Evolutionary conservation across 768 basidiomycete species (phyloP), one percentile per base, ranked within the genome.

Genomic region (Coprinopsis cinerea): DNA sequence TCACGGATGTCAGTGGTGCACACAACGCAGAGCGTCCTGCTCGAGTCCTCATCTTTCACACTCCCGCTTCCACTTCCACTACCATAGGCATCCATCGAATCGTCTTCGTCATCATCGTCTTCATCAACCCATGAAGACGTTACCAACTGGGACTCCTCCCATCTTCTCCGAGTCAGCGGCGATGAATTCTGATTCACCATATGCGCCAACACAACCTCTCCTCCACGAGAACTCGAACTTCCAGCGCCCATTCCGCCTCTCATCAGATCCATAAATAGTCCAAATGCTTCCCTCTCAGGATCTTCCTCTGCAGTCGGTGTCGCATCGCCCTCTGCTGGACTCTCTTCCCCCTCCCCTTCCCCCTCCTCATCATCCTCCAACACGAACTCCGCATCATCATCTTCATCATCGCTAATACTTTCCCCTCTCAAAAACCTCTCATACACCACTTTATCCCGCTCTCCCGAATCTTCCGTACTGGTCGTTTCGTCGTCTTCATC

Each of bases 1-100:
- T 85, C 79, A 43, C 87, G 68, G 23, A 74, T 67, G 49, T 83
- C 82, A n/a, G 68, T 68, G 23, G 81, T 85, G 56, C 87, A 90
- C 43, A 90, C 75, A 4, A 90, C 86, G 58, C 88, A 90, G 20
- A 60, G 49, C 24, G 49, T 65, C 63, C 50, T 62, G 53, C 25
- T 57, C 25, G 43, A 59, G 40, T 55, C 25, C n/a, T 66, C 59
- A 47, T 58, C 53, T n/a, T n/a, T n/a, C n/a, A n/a, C n/a, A n/a
- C n/a, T n/a, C n/a, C n/a, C 40, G 41, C 44, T 44, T 45, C 26
- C 15, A 45, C 27, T 37, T 41, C 48, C 44, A 44, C 48, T 40
- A 13, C 22, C 53, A 23, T 39, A 34, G 11, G 50, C n/a, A 5
- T 20, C 30, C 40, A 37, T 52, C 24, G 36, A 46, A 54, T 42